phyloP scores from a whole-genome alignment of 768 basidiomycete genomes.

The Nevesoporus exiguus region DNA sequence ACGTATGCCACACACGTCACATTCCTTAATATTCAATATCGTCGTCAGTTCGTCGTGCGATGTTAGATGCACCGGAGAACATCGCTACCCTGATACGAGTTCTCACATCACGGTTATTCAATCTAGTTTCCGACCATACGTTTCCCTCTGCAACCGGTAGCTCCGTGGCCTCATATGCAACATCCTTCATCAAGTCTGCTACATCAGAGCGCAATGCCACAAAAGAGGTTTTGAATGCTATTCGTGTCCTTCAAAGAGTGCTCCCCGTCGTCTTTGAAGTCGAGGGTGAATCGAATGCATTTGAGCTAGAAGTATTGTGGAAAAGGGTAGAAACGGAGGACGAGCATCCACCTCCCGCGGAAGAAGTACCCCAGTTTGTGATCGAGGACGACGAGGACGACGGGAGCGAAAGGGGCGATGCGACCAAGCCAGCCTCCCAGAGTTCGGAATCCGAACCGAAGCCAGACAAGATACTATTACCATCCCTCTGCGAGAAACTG shows the following conservation, averaged over 20 bases:
- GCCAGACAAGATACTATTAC: slow-evolving; percentile 48
- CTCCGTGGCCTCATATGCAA: slow-evolving; percentile 63
- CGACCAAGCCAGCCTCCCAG: slow-evolving; percentile 18
- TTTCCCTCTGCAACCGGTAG: slow-evolving; percentile 60
- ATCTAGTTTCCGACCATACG: slow-evolving; percentile 73
- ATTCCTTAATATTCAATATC: slow-evolving; percentile 6
- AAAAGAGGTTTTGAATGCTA: slow-evolving; percentile 86
- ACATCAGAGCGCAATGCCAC: slow-evolving; percentile 62
- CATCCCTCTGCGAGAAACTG: slow-evolving; percentile 78
- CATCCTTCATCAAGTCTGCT: slow-evolving; percentile 64
- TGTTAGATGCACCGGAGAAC: slow-evolving; percentile 82
- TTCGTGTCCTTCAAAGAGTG: slow-evolving; percentile 86
- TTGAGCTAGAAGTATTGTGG: slow-evolving; percentile 86
- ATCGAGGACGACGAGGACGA: slow-evolving; percentile 81
- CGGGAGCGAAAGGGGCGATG: slow-evolving; percentile 38
- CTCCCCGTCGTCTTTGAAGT: slow-evolving; percentile 87
- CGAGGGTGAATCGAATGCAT: slow-evolving; percentile 64
- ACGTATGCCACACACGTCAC: slow-evolving; percentile 30
- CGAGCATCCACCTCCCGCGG: slow-evolving; percentile 21
- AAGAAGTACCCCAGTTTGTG: slow-evolving; percentile 66
- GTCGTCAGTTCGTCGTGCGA: slow-evolving; percentile 70
- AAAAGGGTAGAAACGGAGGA: slow-evolving; percentile 54
- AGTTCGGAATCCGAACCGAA: slow-evolving; percentile 26
- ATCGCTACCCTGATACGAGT: slow-evolving; percentile 77
- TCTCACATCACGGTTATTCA: slow-evolving; percentile 65